Conservation (phyloP, 345 rosid species). For the Euphorbia tirucalli region DNA sequence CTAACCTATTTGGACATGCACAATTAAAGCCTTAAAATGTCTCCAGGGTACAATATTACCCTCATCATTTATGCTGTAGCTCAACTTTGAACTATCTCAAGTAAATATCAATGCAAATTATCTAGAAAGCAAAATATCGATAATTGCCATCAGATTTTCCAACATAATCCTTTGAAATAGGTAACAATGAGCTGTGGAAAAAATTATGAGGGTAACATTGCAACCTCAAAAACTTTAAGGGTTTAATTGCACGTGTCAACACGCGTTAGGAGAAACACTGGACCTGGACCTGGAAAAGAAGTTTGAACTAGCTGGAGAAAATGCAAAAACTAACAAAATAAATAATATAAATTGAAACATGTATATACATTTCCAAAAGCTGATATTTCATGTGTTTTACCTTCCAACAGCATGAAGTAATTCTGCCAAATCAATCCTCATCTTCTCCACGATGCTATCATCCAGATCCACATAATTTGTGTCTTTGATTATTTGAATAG, state of each 20-base stretch:
- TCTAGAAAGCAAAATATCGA: not conserved
- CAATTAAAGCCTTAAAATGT: too few relatives aligned
- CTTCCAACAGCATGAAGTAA: constrained; percentile 81
- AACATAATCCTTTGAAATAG: not conserved
- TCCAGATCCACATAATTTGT: constrained; percentile 58
- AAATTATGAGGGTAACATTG: not conserved
- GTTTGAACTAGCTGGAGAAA: not conserved
- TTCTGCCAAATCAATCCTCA: constrained; percentile 90
- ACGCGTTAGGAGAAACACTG: not conserved
- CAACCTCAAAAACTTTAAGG: not conserved
- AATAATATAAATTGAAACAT: not conserved
- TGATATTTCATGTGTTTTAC: constrained; percentile 30
- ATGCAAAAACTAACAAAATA: not conserved
- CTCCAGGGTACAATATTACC: too few relatives aligned
- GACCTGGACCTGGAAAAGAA: not conserved
- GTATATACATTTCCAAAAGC: not conserved
- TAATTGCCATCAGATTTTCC: not conserved
- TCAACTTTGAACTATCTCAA: not conserved
- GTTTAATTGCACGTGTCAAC: not conserved
- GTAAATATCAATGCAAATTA: not conserved
- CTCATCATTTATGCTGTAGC: not conserved
- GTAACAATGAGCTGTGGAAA: not conserved
- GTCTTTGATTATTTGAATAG: constrained; percentile 59
- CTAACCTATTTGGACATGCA: too few relatives aligned
- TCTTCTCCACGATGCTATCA: constrained; percentile 59